These are phyloP conservation scores for Myriosclerotinia curreyana DNA, from an alignment of 2,329 filamentous ascomycete species.

Conservation along the genomic window DNA sequence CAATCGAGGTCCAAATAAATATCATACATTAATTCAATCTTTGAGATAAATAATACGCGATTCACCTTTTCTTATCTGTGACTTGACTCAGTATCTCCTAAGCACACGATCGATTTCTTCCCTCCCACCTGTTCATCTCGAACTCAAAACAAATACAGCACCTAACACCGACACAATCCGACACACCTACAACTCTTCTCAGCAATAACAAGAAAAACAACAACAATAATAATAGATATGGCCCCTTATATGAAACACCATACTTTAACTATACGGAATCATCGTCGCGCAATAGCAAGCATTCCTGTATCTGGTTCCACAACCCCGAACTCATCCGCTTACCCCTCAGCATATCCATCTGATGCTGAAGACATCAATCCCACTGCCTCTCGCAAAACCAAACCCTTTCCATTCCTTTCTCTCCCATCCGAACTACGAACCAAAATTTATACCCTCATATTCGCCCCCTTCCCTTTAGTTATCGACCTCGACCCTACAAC, in stretches of 20 bases:
- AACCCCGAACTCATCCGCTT: conserved; percentile 28
- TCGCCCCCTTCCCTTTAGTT: conserved; percentile 51
- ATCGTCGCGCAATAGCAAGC: conserved; percentile 6
- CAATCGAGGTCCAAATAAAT: conserved; percentile 8
- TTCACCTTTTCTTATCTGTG: conserved; percentile 1
- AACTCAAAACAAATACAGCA: too few species aligned
- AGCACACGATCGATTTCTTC: not conserved
- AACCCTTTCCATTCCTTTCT: conserved; percentile 60
- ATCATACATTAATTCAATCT: not conserved
- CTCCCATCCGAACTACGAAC: conserved; percentile 68
- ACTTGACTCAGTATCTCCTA: conserved; percentile 2
- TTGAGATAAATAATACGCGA: not conserved
- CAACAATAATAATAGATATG: not conserved
- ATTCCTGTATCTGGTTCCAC: conserved; percentile 19
- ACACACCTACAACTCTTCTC: not conserved
- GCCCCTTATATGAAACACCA: conserved; percentile 9
- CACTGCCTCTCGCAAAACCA: conserved; percentile 7
- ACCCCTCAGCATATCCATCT: conserved; percentile 33
- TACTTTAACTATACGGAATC: conserved; percentile 10
- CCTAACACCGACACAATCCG: too few species aligned
- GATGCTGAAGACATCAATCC: conserved; percentile 33
- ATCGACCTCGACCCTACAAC: conserved; percentile 67
- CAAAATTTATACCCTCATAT: conserved; percentile 64
- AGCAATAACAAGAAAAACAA: not conserved
- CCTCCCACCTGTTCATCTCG: not conserved